phyloP scores from a whole-genome alignment of 177 flowering plant species.

The Telopea speciosissima region DNA sequence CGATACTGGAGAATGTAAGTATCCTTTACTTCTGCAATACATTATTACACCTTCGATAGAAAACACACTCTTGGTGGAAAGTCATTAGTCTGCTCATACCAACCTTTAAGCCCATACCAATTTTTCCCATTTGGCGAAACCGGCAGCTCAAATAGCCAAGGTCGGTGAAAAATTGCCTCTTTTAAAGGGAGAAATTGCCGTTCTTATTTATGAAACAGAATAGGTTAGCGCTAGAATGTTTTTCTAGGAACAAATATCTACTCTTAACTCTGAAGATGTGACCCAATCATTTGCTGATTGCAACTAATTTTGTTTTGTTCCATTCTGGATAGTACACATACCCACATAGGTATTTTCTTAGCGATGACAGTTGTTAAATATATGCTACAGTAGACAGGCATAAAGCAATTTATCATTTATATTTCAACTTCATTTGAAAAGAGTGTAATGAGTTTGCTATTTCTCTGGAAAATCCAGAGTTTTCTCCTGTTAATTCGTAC shows the following conservation, averaged over 20 bases:
- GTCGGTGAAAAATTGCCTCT: background rate
- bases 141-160: no score
- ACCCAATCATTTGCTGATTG: background rate
- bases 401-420: no score
- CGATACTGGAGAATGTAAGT: conserved; percentile 80
- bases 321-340: background rate
- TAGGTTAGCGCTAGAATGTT: background rate
- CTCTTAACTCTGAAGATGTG: background rate
- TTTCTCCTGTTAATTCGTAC: background rate
- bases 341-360: background rate
- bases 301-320: no score
- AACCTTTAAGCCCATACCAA: background rate
- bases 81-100: background rate
- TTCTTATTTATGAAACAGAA: no score
- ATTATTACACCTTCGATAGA: background rate
- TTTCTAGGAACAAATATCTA: background rate
- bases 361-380: background rate
- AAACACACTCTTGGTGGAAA: background rate
- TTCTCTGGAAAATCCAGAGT: background rate
- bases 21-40: conserved; percentile 6
- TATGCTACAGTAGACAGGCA: background rate
- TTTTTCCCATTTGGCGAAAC: background rate
- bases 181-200: background rate
- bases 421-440: background rate
- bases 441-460: background rate